Percentiles rank a stretch among this genome's conserved stretches.
These are phyloP conservation scores for Ascoidea asiatica DNA, from an alignment of 805 yeast species.

Conservation along the genomic window DNA sequence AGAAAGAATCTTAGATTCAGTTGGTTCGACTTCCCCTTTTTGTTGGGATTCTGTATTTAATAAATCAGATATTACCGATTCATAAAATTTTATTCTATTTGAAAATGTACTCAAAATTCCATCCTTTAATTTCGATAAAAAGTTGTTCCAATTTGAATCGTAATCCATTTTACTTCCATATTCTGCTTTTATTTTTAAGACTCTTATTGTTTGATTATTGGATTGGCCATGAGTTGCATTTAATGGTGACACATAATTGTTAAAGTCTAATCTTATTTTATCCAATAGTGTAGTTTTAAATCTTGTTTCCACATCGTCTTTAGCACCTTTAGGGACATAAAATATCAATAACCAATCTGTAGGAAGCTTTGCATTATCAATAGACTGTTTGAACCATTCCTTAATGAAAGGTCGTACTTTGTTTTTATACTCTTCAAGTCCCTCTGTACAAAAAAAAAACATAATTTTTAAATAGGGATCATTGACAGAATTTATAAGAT, in stretches of 20 bases:
- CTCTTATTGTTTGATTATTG: constrained; percentile 17
- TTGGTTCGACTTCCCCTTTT: background rate
- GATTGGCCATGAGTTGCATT: constrained; percentile 5
- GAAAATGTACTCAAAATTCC: constrained; percentile 42
- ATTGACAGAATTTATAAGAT: constrained; percentile 19
- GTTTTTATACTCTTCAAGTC: constrained; percentile 58
- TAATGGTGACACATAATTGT: constrained; percentile 8
- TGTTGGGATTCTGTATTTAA: constrained; percentile 2
- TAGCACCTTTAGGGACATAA: constrained; percentile 26
- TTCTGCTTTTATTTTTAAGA: constrained; percentile 18
- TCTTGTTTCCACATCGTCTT: constrained; percentile 23
- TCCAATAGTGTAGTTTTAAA: constrained; percentile 37
- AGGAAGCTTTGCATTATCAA: constrained; percentile 25
- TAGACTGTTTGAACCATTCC: constrained; percentile 55
- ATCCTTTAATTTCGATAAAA: constrained; percentile 30
- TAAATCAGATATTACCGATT: constrained; percentile 7
- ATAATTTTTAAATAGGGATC: constrained; percentile 53
- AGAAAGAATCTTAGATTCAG: too few relatives aligned
- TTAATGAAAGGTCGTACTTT: constrained; percentile 71
- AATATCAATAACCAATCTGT: constrained; percentile 53
- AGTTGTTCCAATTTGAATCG: constrained; percentile 36
- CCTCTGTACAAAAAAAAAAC: constrained; percentile 47
- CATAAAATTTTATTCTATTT: constrained; percentile 27
- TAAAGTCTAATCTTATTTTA: constrained; percentile 41
- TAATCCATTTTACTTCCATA: constrained; percentile 19